Evolutionary conservation across 108 stramenopile genomes (phyloP), one percentile per base, ranked within the genome.

Genomic region (Skeletonema costatum): DNA sequence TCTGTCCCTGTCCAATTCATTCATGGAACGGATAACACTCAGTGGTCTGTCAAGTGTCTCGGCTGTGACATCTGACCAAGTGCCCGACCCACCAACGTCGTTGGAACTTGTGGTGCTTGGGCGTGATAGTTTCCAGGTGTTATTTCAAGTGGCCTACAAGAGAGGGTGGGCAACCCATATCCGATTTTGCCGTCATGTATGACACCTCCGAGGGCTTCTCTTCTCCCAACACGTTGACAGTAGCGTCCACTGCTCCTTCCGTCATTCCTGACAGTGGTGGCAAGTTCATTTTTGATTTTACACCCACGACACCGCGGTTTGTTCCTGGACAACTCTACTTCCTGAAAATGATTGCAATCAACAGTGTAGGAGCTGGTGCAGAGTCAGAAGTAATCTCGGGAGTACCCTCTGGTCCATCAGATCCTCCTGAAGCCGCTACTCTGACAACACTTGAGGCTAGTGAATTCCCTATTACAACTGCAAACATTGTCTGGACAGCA

Each of bases 121-220:
- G 8, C 46, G n/a, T 36, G 58, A 74, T 46, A 72, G 71, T 12
- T 50, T 82, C 41, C 90, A 89, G 68, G 41, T 94, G 56, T 66
- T 75, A 48, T 76, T 76, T 93, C 42, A 66, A 87, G 30, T 76
- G 85, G 56, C 92, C 93, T 1, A 41, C 30, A 25, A 66, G 88
- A 25, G 80, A 86, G 64, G 93, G 93, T 21, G 93, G 93, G 5
- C 41, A 68, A 38, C 64, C 60, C 42, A 86, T 95, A 66, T 78
- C 73, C 17, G 39, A 87, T 17, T 93, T 87, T 77, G 31, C 73
- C 31, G 62, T 95, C 13, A 73, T 83, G 58, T 86, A 77, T 33
- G 89, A 88, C 58, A 87, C 87, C 10, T 71, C 42, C 9, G 70
- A 66, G 10, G 58, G 72, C 68, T 80, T 75, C 65, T 71, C 85